phyloP scores from a whole-genome alignment of 305 asterid species.

The Solanum hybrid region DNA sequence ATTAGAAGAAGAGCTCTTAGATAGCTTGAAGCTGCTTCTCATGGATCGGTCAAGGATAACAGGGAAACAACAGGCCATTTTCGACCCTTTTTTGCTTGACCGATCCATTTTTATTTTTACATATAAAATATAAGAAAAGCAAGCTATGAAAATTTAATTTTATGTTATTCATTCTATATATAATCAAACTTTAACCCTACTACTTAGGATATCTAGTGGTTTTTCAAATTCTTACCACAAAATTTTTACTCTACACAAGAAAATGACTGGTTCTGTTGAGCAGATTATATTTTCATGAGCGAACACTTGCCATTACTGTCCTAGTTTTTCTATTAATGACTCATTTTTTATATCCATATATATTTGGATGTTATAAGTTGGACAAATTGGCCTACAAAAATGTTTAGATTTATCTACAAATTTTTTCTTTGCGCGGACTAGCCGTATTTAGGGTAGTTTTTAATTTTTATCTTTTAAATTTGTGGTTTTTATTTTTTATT shows the following conservation, averaged over 20 bases:
- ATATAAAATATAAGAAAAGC: not conserved
- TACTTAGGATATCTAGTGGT: not conserved
- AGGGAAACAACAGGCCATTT: constrained; percentile 19
- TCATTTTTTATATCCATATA: not conserved
- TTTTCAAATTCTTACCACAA: not conserved
- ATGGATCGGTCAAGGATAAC: constrained; percentile 21
- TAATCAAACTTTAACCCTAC: not conserved
- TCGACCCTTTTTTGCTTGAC: constrained; percentile 2
- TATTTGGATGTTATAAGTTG: not conserved
- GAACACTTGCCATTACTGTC: not conserved
- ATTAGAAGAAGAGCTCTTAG: constrained; percentile 8
- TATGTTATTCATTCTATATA: not conserved
- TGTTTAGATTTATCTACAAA: not conserved
- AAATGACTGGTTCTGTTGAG: not conserved
- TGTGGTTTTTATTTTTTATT: too few species aligned
- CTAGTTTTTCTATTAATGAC: not conserved
- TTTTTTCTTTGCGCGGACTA: too few species aligned
- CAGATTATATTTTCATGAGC: not conserved
- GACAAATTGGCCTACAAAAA: not conserved
- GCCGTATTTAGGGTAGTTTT: too few species aligned
- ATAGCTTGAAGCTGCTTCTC: constrained; percentile 20
- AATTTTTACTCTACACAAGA: not conserved
- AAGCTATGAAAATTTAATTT: not conserved
- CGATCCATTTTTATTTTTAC: constrained; percentile 18
- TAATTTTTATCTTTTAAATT: too few species aligned